Percentiles rank a stretch among this genome's conserved stretches.
Conservation (phyloP, 352 stramenopile genomes). For the Pythium plurisporium region DNA sequence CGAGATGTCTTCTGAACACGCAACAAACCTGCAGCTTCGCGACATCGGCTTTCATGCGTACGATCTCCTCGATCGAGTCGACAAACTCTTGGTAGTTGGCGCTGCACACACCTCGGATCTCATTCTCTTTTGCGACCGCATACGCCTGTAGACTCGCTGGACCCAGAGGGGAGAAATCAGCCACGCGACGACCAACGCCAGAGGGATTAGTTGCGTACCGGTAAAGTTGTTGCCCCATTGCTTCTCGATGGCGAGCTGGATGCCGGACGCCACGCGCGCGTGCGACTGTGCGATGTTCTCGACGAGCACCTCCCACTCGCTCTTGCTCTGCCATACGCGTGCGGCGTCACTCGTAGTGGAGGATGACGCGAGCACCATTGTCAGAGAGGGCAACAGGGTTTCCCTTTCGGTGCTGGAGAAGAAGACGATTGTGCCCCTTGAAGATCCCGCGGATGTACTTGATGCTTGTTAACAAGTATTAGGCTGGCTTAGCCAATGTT, state of each 20-base stretch:
- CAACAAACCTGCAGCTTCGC: slow-evolving; percentile 49
- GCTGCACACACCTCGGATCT: slow-evolving; percentile 74
- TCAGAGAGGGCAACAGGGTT: no score
- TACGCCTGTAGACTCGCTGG: slow-evolving; percentile 58
- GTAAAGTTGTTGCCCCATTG: slow-evolving; percentile 77
- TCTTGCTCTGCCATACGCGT: slow-evolving; percentile 62
- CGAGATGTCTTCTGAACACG: no score
- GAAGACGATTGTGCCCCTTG: neutral
- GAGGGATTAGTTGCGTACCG: slow-evolving; percentile 20
- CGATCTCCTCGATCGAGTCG: slow-evolving; percentile 79
- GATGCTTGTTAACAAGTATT: no score
- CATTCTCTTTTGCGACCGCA: slow-evolving; percentile 54
- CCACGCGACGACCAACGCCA: neutral
- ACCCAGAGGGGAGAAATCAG: neutral
- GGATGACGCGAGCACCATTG: slow-evolving; percentile 2
- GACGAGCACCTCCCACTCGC: slow-evolving; percentile 67
- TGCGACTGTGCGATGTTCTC: slow-evolving; percentile 82
- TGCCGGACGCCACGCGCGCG: slow-evolving; percentile 57
- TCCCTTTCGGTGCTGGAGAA: neutral
- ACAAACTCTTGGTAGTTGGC: slow-evolving; percentile 79
- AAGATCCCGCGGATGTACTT: slow-evolving; percentile 6
- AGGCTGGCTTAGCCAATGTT: no score
- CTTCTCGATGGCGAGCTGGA: slow-evolving; percentile 77
- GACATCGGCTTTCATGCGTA: slow-evolving; percentile 75
- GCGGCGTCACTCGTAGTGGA: neutral